Conservation (phyloP, 805 yeast species). For the Metschnikowia aberdeeniae region DNA sequence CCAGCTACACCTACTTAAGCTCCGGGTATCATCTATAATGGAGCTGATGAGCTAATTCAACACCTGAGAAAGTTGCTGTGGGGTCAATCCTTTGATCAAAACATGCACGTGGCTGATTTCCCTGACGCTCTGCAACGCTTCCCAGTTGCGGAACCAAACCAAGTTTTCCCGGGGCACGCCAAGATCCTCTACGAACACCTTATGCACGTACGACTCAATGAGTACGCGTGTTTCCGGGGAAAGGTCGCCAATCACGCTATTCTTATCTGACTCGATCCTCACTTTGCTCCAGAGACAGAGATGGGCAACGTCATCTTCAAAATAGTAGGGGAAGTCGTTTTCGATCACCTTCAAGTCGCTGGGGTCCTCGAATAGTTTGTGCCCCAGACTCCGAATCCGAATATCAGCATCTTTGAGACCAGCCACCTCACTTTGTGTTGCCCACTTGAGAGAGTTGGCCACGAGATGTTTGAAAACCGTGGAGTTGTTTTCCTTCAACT, state of each 20-base stretch:
- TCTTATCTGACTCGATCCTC: constrained; percentile 48
- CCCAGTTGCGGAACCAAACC: constrained; percentile 72
- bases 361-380: constrained; percentile 38
- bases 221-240: constrained; percentile 35
- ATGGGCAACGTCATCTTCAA: constrained; percentile 50
- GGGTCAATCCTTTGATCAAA: constrained; percentile 41
- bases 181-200: constrained; percentile 46
- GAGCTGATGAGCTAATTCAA: constrained; percentile 1
- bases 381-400: constrained; percentile 26
- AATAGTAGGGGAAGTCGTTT: constrained; percentile 68
- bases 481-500: constrained; percentile 29
- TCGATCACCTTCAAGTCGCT: constrained; percentile 43
- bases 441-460: constrained; percentile 50
- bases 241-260: constrained; percentile 49
- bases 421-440: constrained; percentile 23
- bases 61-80: constrained; percentile 15
- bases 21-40: not conserved
- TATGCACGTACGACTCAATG: constrained; percentile 44
- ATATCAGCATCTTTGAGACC: constrained; percentile 15
- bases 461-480: constrained; percentile 49
- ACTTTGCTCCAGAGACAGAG: constrained; percentile 66
- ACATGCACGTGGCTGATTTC: constrained; percentile 71
- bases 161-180: constrained; percentile 37
- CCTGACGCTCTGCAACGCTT: constrained; percentile 62
- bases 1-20: not conserved